Conservation (phyloP, 305 asterid genomes). For the Andrographis paniculata region DNA sequence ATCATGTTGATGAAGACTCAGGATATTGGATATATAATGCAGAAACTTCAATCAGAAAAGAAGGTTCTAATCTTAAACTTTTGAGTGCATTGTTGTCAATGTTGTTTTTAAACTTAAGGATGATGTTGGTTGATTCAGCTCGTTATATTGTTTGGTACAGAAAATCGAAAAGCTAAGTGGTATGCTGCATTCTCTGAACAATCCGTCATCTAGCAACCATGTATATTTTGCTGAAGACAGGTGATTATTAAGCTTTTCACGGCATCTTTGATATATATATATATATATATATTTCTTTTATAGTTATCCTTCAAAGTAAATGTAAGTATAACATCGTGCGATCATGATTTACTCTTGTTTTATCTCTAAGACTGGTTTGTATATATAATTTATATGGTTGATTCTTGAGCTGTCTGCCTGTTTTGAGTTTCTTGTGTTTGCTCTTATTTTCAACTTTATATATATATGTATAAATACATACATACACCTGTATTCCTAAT, state of each 20-base stretch:
- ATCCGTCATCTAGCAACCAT: slow-evolving; percentile 38
- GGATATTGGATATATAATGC: slow-evolving; percentile 63
- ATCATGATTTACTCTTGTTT: too few relatives aligned
- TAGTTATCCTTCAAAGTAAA: neutral
- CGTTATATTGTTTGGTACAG: slow-evolving; percentile 28
- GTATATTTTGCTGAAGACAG: slow-evolving; percentile 68
- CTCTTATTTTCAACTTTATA: too few relatives aligned
- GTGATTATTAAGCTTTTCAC: slow-evolving; percentile 21
- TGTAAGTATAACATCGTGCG: too few relatives aligned
- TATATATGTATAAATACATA: too few relatives aligned
- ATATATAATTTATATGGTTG: too few relatives aligned
- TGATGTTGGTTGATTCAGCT: neutral
- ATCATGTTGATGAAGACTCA: slow-evolving; percentile 82
- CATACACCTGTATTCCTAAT: too few relatives aligned
- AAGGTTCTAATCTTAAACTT: slow-evolving; percentile 30
- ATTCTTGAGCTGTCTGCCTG: too few relatives aligned
- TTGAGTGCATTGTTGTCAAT: neutral
- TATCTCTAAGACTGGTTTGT: too few relatives aligned
- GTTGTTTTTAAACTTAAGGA: neutral
- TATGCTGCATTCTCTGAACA: slow-evolving; percentile 42
- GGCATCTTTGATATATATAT: neutral
- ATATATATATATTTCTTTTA: slow-evolving; percentile 1
- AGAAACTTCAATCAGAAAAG: slow-evolving; percentile 69
- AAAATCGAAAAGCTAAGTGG: slow-evolving; percentile 58
- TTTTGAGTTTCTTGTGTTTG: too few relatives aligned